Base-by-base conservation (phyloP, 768 basidiomycete genomes). In the Lentinula raphanica region DNA sequence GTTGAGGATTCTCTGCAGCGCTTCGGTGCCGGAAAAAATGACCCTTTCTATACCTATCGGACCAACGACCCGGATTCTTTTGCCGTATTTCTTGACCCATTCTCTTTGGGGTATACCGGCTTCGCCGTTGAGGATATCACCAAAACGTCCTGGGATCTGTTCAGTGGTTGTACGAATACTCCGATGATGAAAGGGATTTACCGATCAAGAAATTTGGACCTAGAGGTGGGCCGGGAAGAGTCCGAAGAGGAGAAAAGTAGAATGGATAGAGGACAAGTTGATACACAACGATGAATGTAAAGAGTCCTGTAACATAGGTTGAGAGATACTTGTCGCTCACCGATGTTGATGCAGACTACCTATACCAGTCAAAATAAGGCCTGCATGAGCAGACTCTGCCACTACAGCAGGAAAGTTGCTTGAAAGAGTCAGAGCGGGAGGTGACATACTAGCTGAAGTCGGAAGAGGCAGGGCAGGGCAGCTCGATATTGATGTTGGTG, bases 21-120 rank as follows among this genome's bases (percentile, higher is more conserved):
- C 76, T 32, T 77, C 77, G 4, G 79, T 75, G 29, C 66, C 69
- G 65, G 74, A 68, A 64, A 78, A 75, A 6, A 79, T 72, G 28
- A 82, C 59, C 12, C 78, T 68, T 60, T 81, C 79, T 15, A 76
- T 66, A 1, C 79, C 79, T 7, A 82, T 17, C 1, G 76, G 74
- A 1, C 80, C 79, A 21, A 80, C 72, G 29, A 70, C 66, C 36
- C 78, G 75, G 11, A 81, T 74, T 21, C 75, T 67, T 1, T 76
- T 70, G 0, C 79, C 79, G 49, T 79, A 68, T 27, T 74, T 56
- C 60, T 81, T 79, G 45, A 74, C 72, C 79, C 79, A 80, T 62
- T 72, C 69, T 54, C 75, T 73, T 46, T 78, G 77, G 7, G 75
- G 73, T 23, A 77, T 73, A 19, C 79, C 76, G 38, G 74, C 64